Conservation (phyloP, 2,329 filamentous ascomycete genomes). For the Fusarium metavorans region DNA sequence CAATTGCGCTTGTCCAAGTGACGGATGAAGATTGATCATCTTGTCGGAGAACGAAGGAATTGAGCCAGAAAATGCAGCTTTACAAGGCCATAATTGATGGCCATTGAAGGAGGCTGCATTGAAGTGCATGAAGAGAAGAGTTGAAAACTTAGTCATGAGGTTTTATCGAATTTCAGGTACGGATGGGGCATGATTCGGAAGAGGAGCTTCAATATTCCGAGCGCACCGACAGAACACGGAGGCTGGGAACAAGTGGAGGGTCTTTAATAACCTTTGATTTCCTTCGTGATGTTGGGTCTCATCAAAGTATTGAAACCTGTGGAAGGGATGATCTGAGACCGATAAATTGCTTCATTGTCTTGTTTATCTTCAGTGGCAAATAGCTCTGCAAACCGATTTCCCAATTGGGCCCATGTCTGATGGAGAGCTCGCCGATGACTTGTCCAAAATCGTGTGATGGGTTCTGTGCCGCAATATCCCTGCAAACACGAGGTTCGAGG, state of each 20-base stretch:
- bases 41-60: neutral
- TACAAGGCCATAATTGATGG: neutral
- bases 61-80: neutral
- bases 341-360: neutral
- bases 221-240: neutral
- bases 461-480: constrained; percentile 2
- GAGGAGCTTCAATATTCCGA: constrained; percentile 6
- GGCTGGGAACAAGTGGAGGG: neutral
- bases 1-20: neutral
- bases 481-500: neutral
- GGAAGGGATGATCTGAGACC: neutral
- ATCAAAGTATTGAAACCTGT: neutral
- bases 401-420: constrained; percentile 5
- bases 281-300: neutral
- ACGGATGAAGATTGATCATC: constrained; percentile 1
- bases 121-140: neutral
- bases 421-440: neutral
- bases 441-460: neutral
- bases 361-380: constrained; percentile 13
- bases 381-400: constrained; percentile 17
- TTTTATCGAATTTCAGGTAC: neutral
- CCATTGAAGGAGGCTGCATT: neutral
- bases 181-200: constrained; percentile 19
- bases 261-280: neutral
- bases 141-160: neutral